Base-by-base conservation (phyloP, 1,284 basidiomycete species). In the Trichosporon ovoides region DNA sequence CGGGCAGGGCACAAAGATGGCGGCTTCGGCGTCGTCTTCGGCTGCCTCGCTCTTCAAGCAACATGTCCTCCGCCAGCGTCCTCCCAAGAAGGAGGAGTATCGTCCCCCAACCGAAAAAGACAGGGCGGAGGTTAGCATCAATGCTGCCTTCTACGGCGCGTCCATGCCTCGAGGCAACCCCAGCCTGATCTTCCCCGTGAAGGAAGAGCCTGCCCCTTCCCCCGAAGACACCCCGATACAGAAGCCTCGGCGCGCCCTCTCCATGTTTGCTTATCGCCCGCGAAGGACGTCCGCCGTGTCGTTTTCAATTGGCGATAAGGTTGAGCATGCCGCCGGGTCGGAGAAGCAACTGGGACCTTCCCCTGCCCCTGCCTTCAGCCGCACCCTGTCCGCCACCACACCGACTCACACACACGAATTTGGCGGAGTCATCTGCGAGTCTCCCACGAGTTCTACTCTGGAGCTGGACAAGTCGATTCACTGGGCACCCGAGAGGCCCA, bases 111-210 rank as follows among this genome's bases (percentile, higher is more conserved):
- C n/a, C n/a, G n/a, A 9, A 4, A 4, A 31, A 4, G 43, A 48
- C 24, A 48, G 28, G 43, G 43, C 43, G 14, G 43, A 48, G 43
- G 43, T 48, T 22, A 48, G 43, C 14, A 48, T 48, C 43, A 48
- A 48, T 16, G 43, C 43, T 2, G 43, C 43, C 43, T 31, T 48
- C 43, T 48, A 48, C 43, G 43, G 43, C 16, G 43, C 43, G 16
- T 31, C 43, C 16, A 28, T 16, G 5, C 43, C 28, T 24, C 9
- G 7, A 6, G 22, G n/a, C 22, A 31, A 19, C 43, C 28, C 43
- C 1, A 28, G 22, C 7, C n/a, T 48, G 22, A 28, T 48, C 43
- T 48, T 48, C 24, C 43, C 24, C 14, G 14, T n/a, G 14, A 31
- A n/a, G 14, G 12, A 31, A 10, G 43, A 31, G 43, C 9, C 28